Percentiles rank a stretch among this genome's conserved stretches.
phyloP scores from a whole-genome alignment of 208 protist species.

The Ichthyophonus hoferi region DNA sequence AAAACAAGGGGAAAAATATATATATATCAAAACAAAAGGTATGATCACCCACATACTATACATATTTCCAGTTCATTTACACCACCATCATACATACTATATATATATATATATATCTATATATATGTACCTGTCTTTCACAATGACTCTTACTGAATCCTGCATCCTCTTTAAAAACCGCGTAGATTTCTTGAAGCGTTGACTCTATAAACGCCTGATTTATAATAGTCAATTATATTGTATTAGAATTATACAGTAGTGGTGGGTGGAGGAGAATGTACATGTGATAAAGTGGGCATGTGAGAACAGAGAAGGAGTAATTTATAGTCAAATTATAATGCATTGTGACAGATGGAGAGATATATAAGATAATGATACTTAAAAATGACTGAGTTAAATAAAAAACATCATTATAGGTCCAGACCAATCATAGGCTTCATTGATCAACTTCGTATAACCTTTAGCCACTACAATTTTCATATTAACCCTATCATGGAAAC shows the following conservation, averaged over 20 bases:
- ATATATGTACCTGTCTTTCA: constrained; percentile 13
- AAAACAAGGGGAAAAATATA: no score
- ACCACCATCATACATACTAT: no score
- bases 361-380: background rate
- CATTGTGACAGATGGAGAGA: background rate
- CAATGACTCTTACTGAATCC: constrained; percentile 25
- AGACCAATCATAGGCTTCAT: no score
- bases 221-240: background rate
- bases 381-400: no score
- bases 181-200: constrained; percentile 5
- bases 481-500: no score
- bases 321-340: background rate
- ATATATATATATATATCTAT: no score
- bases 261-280: background rate
- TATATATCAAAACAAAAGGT: no score
- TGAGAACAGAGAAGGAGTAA: background rate
- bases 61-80: no score
- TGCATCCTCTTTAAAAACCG: constrained; percentile 3
- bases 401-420: no score
- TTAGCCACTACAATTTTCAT: no score
- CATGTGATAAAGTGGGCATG: background rate
- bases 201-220: constrained; percentile 15
- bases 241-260: background rate
- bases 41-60: no score
- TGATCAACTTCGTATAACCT: no score